phyloP scores from a whole-genome alignment of 768 basidiomycete genomes.

The Suillus lakei region DNA sequence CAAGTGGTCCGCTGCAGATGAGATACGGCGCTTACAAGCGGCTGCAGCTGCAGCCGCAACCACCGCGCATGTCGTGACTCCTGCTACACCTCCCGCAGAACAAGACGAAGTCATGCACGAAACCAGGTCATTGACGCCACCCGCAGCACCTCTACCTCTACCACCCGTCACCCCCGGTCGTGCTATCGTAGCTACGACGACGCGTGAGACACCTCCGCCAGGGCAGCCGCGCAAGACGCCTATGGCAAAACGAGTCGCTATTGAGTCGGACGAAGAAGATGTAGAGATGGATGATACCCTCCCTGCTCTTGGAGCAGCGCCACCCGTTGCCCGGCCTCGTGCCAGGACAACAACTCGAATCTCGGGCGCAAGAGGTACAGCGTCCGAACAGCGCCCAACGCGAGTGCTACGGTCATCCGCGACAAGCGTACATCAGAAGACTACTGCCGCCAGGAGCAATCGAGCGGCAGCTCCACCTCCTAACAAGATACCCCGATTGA shows the following conservation, averaged over 20 bases:
- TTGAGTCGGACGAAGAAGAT: constrained; percentile 66
- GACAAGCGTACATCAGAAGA: constrained; percentile 57
- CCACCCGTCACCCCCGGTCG: constrained; percentile 85
- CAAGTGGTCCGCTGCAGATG: constrained; percentile 90
- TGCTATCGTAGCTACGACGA: constrained; percentile 69
- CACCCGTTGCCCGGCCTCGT: constrained; percentile 40
- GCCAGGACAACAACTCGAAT: constrained; percentile 43
- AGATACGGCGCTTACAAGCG: constrained; percentile 55
- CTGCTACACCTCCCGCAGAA: constrained; percentile 83
- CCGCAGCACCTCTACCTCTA: constrained; percentile 36
- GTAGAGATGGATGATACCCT: constrained; percentile 63
- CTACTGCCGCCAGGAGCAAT: constrained; percentile 43
- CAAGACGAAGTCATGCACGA: constrained; percentile 64
- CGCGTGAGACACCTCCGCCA: constrained; percentile 73
- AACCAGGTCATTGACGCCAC: constrained; percentile 44
- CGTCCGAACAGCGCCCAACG: constrained; percentile 74
- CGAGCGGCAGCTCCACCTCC: constrained; percentile 52
- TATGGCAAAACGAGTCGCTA: constrained; percentile 67
- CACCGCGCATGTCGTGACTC: constrained; percentile 59
- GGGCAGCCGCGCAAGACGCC: constrained; percentile 92
- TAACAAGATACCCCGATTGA: constrained; percentile 73
- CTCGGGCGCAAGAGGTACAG: constrained; percentile 52
- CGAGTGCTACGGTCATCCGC: constrained; percentile 76
- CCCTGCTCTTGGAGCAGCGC: constrained; percentile 62
- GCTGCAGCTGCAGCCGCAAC: constrained; percentile 47